These are phyloP conservation scores for Hordeum marinum DNA, from an alignment of 176 grass and related monocot genomes.

Conservation along the genomic window DNA sequence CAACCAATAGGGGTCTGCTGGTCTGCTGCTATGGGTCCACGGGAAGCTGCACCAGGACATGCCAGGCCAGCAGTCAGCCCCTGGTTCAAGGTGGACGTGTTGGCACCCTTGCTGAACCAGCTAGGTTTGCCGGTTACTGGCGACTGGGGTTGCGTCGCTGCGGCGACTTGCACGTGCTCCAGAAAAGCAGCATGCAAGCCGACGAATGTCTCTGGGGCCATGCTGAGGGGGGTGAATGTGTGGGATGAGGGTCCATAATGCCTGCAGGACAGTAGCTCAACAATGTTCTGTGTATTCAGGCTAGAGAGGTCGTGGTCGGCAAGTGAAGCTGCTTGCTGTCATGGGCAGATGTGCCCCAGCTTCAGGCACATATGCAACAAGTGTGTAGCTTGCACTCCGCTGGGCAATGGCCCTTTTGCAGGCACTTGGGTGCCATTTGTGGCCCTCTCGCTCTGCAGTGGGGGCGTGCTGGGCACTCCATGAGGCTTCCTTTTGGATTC, in stretches of 20 bases:
- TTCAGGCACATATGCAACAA: no score
- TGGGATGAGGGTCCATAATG: neutral
- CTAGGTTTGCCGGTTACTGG: neutral
- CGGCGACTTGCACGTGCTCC: neutral
- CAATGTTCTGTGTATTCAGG: neutral
- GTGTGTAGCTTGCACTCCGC: no score
- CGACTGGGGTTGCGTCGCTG: neutral
- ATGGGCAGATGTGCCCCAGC: no score
- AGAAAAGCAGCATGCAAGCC: neutral
- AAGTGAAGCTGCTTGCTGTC: no score
- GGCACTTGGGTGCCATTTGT: no score
- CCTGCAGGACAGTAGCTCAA: neutral
- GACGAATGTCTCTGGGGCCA: no score
- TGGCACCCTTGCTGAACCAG: neutral
- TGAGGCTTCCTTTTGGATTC: no score
- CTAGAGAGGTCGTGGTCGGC: no score
- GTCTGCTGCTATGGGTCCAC: neutral
- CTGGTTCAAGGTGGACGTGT: neutral
- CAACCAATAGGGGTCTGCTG: neutral
- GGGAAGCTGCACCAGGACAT: neutral
- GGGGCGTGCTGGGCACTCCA: no score
- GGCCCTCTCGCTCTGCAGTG: no score
- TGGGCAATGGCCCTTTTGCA: no score
- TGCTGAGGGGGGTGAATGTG: no score
- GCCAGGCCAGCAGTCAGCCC: neutral